Evolutionary conservation across 2,329 filamentous ascomycete species (phyloP).

Genomic region (Tolypocladium inflatum): DNA sequence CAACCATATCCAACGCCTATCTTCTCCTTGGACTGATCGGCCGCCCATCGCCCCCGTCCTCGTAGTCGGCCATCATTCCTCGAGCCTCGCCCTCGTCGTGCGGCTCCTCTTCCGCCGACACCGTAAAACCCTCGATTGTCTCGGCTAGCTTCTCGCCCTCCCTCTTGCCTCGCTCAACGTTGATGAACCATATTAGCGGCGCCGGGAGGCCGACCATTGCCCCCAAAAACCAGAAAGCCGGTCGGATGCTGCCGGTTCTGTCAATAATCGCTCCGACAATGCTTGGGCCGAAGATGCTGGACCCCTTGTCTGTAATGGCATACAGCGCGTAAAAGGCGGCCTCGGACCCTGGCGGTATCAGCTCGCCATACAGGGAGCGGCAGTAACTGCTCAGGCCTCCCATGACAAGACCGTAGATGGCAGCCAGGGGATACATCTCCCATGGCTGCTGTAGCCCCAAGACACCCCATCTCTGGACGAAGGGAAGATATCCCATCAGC

Average conservation of each 20-base stretch:
- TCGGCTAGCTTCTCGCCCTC: constrained; percentile 58
- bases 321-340: constrained; percentile 95
- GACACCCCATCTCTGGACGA: constrained; percentile 63
- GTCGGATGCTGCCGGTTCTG: constrained; percentile 66
- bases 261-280: constrained; percentile 93
- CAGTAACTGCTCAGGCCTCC: constrained; percentile 92
- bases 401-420: constrained; percentile 85
- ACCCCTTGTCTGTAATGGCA: constrained; percentile 95
- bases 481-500: constrained; percentile 76
- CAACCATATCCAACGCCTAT: neutral
- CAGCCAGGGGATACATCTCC: constrained; percentile 93
- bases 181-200: constrained; percentile 73
- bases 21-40: neutral
- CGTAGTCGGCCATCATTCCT: constrained; percentile 9
- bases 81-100: constrained; percentile 5
- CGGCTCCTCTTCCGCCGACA: constrained; percentile 9
- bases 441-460: constrained; percentile 85
- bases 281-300: constrained; percentile 84
- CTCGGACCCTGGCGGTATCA: constrained; percentile 90
- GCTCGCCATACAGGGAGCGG: constrained; percentile 80
- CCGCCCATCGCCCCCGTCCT: neutral
- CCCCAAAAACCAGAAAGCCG: constrained; percentile 88
- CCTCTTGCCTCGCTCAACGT: constrained; percentile 68
- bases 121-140: constrained; percentile 43
- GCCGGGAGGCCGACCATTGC: constrained; percentile 76